Conservation (phyloP, 306 rosid genomes). For the Cicer yamashitae region DNA sequence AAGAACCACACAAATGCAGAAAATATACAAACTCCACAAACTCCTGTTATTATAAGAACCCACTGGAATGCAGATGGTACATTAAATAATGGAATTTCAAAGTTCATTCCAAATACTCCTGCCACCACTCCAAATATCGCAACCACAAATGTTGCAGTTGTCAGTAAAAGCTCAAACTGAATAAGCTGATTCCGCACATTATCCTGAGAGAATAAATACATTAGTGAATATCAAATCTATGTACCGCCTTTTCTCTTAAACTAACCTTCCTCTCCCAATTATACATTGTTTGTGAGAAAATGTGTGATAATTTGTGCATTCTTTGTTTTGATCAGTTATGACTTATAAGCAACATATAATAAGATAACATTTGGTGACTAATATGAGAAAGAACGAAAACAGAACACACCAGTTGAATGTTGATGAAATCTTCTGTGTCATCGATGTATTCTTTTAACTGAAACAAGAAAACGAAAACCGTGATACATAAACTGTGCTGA, state of each 20-base stretch:
- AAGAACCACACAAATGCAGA: conserved; percentile 92
- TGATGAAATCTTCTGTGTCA: conserved; percentile 98
- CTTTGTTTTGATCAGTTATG: neutral
- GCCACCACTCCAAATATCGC: conserved; percentile 98
- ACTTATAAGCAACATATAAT: conserved; percentile 2
- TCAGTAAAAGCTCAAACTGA: conserved; percentile 93
- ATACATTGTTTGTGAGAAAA: conserved; percentile 25
- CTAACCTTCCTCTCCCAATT: conserved; percentile 24
- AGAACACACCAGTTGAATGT: conserved; percentile 85
- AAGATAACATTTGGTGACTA: conserved; percentile 23
- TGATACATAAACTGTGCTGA: conserved; percentile 38
- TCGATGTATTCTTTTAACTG: conserved; percentile 99
- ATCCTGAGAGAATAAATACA: conserved; percentile 62
- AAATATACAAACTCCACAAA: conserved; percentile 72
- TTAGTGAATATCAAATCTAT: neutral
- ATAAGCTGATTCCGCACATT: conserved; percentile 97
- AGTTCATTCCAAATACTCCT: conserved; percentile 96
- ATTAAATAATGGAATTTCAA: conserved; percentile 67
- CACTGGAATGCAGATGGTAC: conserved; percentile 76
- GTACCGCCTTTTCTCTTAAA: neutral
- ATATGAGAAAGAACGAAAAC: conserved; percentile 18
- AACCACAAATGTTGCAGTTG: conserved; percentile 95
- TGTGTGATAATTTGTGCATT: conserved; percentile 27
- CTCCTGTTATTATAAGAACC: conserved; percentile 87
- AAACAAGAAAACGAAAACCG: conserved; percentile 46